Evolutionary conservation across 441 rosid genomes (phyloP), one percentile per base, ranked within the genome.

Genomic region (Mallotus repandus): DNA sequence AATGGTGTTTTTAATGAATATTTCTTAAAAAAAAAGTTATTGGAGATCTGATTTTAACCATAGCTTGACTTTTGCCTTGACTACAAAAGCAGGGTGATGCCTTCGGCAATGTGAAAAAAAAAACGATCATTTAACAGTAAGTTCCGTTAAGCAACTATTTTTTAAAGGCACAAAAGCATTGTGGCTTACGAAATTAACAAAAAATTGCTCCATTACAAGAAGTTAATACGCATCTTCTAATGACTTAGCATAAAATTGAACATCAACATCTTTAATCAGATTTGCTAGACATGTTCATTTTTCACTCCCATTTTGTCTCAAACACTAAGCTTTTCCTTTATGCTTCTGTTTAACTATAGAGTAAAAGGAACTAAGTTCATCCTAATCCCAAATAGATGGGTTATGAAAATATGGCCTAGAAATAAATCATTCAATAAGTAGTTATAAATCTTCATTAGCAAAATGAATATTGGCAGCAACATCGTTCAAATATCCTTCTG

Each of bases 401-500:
- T 15, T 12, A 8, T 38, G 22, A 55, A 69, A 69, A n/a, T 38
- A 22, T 0, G 12, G 13, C 49, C 49, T 11, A 35, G 29, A 18
- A 53, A 52, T 12, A 32, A 22, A 67, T 67, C 59, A 52, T 32
- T 67, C 22, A 66, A 32, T 2, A 38, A 12, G 11, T 57, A 13
- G 19, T 52, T 45, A 35, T 9, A 43, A 35, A 60, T 66, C 59
- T 22, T 22, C 78, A 48, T 49, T 58, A 6, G 66, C 63, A 15
- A 77, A 71, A 43, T 63, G 76, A 50, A 66, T 22, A 18, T 29
- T 64, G 11, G 49, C 13, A 29, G 45, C 55, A 63, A 84, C 85
- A 68, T 84, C 86, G 49, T 50, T 77, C 76, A 88, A 80, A 81
- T 97, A 89, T 71, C 84, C 89, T 82, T 89, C 96, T 49, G 97